Evolutionary conservation across 306 rosid genomes (phyloP).

Genomic region (Quercus agrifolia): DNA sequence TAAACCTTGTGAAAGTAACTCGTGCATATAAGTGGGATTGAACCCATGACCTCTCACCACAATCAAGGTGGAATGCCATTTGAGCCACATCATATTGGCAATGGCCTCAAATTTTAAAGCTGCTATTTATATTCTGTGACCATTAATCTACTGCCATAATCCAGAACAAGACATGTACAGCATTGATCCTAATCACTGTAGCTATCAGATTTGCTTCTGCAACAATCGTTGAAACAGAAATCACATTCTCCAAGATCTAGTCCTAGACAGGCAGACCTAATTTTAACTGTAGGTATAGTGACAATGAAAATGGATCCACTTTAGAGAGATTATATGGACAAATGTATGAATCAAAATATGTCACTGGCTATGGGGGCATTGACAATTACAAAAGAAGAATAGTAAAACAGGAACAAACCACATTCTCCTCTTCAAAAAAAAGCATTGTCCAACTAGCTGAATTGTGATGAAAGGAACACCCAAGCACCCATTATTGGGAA

Average conservation of each 20-base stretch:
- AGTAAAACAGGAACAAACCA: not conserved
- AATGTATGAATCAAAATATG: too few relatives aligned
- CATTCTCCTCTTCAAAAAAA: not conserved
- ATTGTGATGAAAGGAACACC: slow-evolving; percentile 58
- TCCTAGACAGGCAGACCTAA: too few relatives aligned
- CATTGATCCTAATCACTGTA: not conserved
- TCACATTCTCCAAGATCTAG: slow-evolving; percentile 8
- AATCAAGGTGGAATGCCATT: too few relatives aligned
- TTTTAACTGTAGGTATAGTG: too few relatives aligned
- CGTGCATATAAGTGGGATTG: too few relatives aligned
- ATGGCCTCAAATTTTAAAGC: not conserved
- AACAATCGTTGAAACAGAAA: slow-evolving; percentile 10
- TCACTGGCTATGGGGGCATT: too few relatives aligned
- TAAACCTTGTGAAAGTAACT: too few relatives aligned
- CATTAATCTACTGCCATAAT: not conserved
- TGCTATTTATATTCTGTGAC: not conserved
- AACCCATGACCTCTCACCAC: too few relatives aligned
- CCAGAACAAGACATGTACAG: not conserved
- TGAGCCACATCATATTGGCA: too few relatives aligned
- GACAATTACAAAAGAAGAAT: not conserved
- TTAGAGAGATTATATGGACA: too few relatives aligned
- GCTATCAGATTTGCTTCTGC: slow-evolving; percentile 15
- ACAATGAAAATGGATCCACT: too few relatives aligned
- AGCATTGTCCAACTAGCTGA: slow-evolving; percentile 18
- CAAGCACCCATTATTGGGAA: slow-evolving; percentile 78